Evolutionary conservation across 1,284 basidiomycete genomes (phyloP), one percentile per base, ranked within the genome.

Genomic region (Cutaneotrichosporon mucoides): DNA sequence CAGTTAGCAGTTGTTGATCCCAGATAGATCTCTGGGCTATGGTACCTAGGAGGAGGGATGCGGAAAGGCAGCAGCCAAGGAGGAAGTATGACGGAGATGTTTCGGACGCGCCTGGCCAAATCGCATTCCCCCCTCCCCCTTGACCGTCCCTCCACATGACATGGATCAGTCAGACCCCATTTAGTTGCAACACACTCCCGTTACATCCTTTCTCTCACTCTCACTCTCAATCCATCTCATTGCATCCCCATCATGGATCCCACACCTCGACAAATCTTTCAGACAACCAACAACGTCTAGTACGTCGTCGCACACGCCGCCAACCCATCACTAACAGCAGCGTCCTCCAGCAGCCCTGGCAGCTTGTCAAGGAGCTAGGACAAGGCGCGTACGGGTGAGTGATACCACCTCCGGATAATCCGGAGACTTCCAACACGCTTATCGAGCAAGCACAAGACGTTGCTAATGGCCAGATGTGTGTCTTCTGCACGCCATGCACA

Each of bases 331-430:
- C 16, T 15, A 10, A 45, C 45, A 8, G 2, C 64, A 79, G 78
- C 75, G 81, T 92, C 62, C 91, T 97, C 69, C 92, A 96, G 73
- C 83, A 88, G 38, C 90, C 92, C 73, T 97, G 96, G 77, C 84
- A 88, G 73, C 93, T 90, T 75, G 89, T 93, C 76, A 97, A 96
- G 79, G 93, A 95, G 74, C 87, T 96, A 57, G 93, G 92, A 38
- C 92, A 93, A 79, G 92, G 90, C 68, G 92, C 92, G 34, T 94
- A 95, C 76, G 92, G 92, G 71, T 73, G 44, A 55, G 73, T 66
- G 6, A 6, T 6, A 11, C 6, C 6, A 6, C 37, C 46, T 34
- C 6, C 34, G 15, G 8, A 50, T 36, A 38, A 33, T 34, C 12
- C 24, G 12, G 15, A 40, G 36, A n/a, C n/a, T n/a, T n/a, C n/a